Evolutionary conservation across 2,329 filamentous ascomycete species (phyloP).

Genomic region (Fusarium ramigenum): DNA sequence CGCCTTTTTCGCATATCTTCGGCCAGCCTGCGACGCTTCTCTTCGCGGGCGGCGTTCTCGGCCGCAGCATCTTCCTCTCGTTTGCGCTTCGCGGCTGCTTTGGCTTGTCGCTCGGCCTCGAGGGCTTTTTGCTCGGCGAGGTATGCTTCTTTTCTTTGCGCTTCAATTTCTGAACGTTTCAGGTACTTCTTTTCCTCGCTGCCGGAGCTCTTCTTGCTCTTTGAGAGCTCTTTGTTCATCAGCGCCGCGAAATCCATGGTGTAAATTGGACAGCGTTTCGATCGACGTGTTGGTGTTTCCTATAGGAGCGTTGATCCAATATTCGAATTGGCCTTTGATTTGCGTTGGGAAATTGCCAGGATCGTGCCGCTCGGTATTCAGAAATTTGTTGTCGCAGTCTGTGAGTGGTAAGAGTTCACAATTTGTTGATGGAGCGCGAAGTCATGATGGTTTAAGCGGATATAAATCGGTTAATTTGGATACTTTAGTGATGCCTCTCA

Average conservation of each 20-base stretch:
- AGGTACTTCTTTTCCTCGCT: conserved; percentile 75
- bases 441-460: conserved; percentile 36
- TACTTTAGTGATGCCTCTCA: conserved; percentile 5
- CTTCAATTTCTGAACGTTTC: conserved; percentile 87
- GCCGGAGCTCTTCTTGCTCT: conserved; percentile 68
- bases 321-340: neutral
- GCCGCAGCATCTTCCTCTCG: conserved; percentile 85
- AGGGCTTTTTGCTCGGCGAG: conserved; percentile 80
- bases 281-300: neutral
- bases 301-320: neutral
- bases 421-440: neutral
- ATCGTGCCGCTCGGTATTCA: neutral
- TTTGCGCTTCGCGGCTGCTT: conserved; percentile 82
- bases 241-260: conserved; percentile 94
- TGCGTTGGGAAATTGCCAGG: neutral
- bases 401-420: neutral
- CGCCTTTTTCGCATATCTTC: conserved; percentile 77
- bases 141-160: conserved; percentile 82
- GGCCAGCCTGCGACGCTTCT: conserved; percentile 82
- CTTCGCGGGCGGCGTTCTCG: conserved; percentile 75
- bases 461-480: conserved; percentile 38
- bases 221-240: conserved; percentile 92
- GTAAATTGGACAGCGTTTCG: conserved; percentile 5
- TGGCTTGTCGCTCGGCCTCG: conserved; percentile 75
- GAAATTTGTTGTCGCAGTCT: conserved; percentile 21